Conservation (phyloP, 2,329 filamentous ascomycete species). For the Laburnicola sp. region DNA sequence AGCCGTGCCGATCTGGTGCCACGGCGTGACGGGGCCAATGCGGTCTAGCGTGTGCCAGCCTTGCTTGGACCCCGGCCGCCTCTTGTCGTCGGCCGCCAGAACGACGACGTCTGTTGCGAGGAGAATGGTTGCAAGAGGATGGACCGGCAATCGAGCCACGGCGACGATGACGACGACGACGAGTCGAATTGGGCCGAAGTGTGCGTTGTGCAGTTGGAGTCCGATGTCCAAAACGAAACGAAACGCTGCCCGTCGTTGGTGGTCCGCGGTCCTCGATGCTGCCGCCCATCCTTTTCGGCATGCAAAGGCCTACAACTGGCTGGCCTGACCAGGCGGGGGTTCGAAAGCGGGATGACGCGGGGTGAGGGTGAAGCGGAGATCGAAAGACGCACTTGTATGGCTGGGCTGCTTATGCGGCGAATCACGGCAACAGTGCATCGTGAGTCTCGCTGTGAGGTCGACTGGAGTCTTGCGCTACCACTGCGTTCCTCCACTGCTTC, state of each 20-base stretch:
- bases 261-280: background rate
- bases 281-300: background rate
- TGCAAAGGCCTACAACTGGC: constrained; percentile 1
- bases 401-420: background rate
- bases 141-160: background rate
- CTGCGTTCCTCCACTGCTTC: too few relatives aligned
- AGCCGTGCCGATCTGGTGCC: constrained; percentile 2
- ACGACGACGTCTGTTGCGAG: background rate
- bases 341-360: constrained; percentile 5
- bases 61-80: background rate
- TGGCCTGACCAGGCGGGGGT: background rate
- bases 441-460: too few relatives aligned
- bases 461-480: too few relatives aligned
- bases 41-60: background rate
- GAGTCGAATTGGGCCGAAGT: background rate
- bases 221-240: background rate
- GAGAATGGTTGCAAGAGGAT: background rate
- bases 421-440: constrained; percentile 2
- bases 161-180: background rate
- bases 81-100: background rate
- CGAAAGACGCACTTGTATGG: background rate
- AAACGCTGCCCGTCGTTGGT: background rate
- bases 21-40: too few relatives aligned
- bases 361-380: background rate
- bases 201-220: background rate